These are phyloP conservation scores for Coemansia sp. DNA, from an alignment of 192 early-diverging fungal genomes.

Conservation along the genomic window DNA sequence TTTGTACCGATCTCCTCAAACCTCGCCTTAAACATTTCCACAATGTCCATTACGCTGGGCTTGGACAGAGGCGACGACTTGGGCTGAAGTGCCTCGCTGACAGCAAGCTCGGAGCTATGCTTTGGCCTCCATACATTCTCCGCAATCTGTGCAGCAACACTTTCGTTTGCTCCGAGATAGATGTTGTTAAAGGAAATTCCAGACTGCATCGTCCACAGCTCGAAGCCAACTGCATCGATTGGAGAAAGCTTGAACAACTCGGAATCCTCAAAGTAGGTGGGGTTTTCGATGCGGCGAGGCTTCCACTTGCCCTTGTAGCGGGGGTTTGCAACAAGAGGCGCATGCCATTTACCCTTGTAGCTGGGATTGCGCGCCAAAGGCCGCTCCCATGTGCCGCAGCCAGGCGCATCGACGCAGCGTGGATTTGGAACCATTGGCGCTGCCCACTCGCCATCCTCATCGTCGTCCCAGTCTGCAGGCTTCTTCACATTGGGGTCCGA, in stretches of 20 bases:
- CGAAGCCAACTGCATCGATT: slow-evolving; percentile 84
- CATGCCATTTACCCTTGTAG: slow-evolving; percentile 88
- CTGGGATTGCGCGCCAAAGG: slow-evolving; percentile 83
- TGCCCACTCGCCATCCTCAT: slow-evolving; percentile 92
- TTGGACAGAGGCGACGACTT: slow-evolving; percentile 25
- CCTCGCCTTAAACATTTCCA: slow-evolving; percentile 24
- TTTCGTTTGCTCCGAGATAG: slow-evolving; percentile 74
- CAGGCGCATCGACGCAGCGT: slow-evolving; percentile 67
- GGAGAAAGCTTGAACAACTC: slow-evolving; percentile 74
- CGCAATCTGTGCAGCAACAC: slow-evolving; percentile 69
- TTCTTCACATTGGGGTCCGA: slow-evolving; percentile 78
- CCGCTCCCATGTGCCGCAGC: slow-evolving; percentile 80
- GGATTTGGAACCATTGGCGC: slow-evolving; percentile 78
- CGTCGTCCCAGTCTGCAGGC: slow-evolving; percentile 90
- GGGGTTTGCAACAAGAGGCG: slow-evolving; percentile 87
- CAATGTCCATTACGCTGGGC: slow-evolving; percentile 14
- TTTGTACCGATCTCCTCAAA: slow-evolving; percentile 31
- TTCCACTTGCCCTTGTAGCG: slow-evolving; percentile 90
- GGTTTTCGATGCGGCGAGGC: slow-evolving; percentile 83
- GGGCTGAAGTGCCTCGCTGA: slow-evolving; percentile 33
- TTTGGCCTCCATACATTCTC: slow-evolving; percentile 80
- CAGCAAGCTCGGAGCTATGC: slow-evolving; percentile 63
- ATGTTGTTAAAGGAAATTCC: slow-evolving; percentile 90
- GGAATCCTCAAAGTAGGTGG: slow-evolving; percentile 80
- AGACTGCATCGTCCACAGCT: slow-evolving; percentile 93